Conservation (phyloP, 108 stramenopile genomes). For the Nitzschia putrida region DNA sequence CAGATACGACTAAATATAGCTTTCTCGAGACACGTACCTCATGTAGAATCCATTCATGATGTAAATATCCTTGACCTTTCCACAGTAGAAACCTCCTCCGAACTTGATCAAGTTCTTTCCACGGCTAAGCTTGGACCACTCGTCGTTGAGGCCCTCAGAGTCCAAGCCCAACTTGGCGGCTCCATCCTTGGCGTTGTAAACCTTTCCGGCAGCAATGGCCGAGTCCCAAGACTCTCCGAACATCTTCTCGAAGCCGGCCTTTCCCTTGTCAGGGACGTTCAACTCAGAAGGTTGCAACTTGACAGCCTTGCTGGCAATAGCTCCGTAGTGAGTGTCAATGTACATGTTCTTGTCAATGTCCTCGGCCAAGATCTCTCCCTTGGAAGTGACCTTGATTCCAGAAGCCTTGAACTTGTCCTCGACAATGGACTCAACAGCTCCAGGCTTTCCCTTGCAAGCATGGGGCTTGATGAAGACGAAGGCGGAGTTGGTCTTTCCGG, state of each 20-base stretch:
- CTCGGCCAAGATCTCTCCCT: constrained; percentile 64
- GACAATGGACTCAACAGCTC: constrained; percentile 47
- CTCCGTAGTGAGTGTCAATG: constrained; percentile 89
- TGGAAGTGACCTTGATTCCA: constrained; percentile 68
- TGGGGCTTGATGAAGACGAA: constrained; percentile 92
- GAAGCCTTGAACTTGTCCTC: constrained; percentile 52
- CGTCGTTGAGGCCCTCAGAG: constrained; percentile 61
- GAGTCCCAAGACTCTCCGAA: constrained; percentile 82
- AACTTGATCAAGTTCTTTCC: constrained; percentile 79
- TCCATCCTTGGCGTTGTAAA: constrained; percentile 85
- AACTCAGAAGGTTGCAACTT: constrained; percentile 71
- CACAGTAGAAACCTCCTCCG: constrained; percentile 91
- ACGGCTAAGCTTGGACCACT: constrained; percentile 46
- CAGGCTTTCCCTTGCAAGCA: constrained; percentile 57
- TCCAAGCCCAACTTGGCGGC: constrained; percentile 67
- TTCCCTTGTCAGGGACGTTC: constrained; percentile 71
- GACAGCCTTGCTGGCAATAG: constrained; percentile 88
- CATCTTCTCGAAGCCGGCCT: constrained; percentile 53
- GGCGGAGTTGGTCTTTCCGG: constrained; percentile 59
- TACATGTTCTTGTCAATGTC: constrained; percentile 80
- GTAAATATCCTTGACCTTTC: constrained; percentile 71
- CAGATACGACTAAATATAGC: neutral
- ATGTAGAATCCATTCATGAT: constrained; percentile 93
- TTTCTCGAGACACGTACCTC: constrained; percentile 41
- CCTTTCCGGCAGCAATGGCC: constrained; percentile 68